These are phyloP conservation scores for Fonsecaea pugnacius DNA, from an alignment of 2,329 filamentous ascomycete genomes.

Conservation along the genomic window DNA sequence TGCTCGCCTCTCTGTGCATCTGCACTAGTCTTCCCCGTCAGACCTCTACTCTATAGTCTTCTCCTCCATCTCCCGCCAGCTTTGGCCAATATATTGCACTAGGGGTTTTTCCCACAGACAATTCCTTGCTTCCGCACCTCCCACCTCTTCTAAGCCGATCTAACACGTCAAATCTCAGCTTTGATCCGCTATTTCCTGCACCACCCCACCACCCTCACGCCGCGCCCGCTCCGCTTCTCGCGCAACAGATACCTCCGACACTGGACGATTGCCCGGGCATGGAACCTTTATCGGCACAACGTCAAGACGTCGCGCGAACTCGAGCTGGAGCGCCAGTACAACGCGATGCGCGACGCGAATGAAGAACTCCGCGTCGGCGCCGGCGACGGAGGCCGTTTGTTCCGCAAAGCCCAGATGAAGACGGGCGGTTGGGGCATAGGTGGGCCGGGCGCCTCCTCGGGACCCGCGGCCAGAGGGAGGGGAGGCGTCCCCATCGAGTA, in stretches of 20 bases:
- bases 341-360: conserved; percentile 80
- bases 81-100: neutral
- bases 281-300: conserved; percentile 77
- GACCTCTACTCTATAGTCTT: neutral
- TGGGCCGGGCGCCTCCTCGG: conserved; percentile 41
- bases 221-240: conserved; percentile 82
- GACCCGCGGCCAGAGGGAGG: conserved; percentile 40
- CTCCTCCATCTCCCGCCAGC: neutral
- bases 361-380: conserved; percentile 72
- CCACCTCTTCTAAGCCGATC: conserved; percentile 28
- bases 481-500: conserved; percentile 89
- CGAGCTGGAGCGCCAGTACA: conserved; percentile 78
- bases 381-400: conserved; percentile 65
- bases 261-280: conserved; percentile 98
- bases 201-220: conserved; percentile 64
- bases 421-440: conserved; percentile 72
- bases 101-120: no score
- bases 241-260: conserved; percentile 87
- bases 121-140: conserved; percentile 14
- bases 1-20: neutral
- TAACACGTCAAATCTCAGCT: conserved; percentile 47
- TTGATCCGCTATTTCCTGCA: conserved; percentile 72
- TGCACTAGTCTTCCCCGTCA: neutral
- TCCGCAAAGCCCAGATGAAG: conserved; percentile 88
- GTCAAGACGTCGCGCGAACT: conserved; percentile 66